Conservation (phyloP, 1,139 yeast genomes). For the Debaryomycetaceae sp. region DNA sequence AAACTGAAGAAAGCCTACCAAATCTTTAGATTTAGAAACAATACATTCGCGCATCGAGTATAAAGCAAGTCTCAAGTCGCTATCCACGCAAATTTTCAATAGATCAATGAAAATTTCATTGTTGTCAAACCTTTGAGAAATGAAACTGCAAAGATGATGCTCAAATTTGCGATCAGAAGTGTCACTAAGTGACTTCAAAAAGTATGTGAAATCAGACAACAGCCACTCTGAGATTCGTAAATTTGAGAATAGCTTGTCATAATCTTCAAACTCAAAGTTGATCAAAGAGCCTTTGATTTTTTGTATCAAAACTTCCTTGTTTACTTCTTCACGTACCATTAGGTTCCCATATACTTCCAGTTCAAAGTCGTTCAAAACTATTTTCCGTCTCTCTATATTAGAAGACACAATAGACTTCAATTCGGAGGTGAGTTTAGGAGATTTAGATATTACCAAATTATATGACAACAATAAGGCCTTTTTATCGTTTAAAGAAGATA, state of each 20-base stretch:
- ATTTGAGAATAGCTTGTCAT: no score
- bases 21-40: conserved; percentile 9
- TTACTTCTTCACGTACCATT: background rate
- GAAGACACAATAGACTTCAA: conserved; percentile 15
- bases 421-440: conserved; percentile 7
- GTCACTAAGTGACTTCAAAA: conserved; percentile 13
- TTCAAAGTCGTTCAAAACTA: conserved; percentile 18
- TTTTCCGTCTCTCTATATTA: conserved; percentile 15
- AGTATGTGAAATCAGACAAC: conserved; percentile 27
- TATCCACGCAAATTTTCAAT: conserved; percentile 19
- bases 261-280: background rate
- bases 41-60: conserved; percentile 16
- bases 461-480: conserved; percentile 16
- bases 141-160: conserved; percentile 17
- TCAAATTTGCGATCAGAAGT: conserved; percentile 33
- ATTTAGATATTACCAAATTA: conserved; percentile 13
- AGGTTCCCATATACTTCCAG: conserved; percentile 19
- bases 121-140: conserved; percentile 15
- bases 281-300: background rate
- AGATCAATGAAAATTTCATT: conserved; percentile 16
- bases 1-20: conserved; percentile 13
- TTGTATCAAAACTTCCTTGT: background rate
- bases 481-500: conserved; percentile 21
- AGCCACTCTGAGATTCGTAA: conserved; percentile 21
- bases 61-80: conserved; percentile 20